Percentiles rank a stretch among this genome's conserved stretches.
Conservation (phyloP, 441 rosid species). For the Erodium trifolium region DNA sequence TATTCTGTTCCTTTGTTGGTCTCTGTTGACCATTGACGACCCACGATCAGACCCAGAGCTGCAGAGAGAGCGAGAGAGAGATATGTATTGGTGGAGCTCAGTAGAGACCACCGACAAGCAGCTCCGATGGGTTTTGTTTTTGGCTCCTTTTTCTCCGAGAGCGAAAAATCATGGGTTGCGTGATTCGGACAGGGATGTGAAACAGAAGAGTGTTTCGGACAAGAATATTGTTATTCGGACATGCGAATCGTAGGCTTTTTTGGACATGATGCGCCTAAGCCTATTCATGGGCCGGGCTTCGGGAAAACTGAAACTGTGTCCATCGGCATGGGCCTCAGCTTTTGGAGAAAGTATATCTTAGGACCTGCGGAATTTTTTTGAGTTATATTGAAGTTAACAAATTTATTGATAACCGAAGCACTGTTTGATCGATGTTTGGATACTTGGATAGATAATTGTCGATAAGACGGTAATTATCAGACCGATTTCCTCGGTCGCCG, state of each 20-base stretch:
- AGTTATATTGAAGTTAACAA: too few species aligned
- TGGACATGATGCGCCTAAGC: neutral
- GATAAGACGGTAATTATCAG: too few species aligned
- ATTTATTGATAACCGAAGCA: too few species aligned
- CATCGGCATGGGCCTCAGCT: neutral
- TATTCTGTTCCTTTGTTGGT: neutral
- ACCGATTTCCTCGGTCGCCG: too few species aligned
- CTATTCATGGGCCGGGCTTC: neutral
- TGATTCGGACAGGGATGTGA: neutral
- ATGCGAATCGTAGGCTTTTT: neutral
- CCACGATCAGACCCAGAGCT: conserved; percentile 5
- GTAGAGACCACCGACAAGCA: neutral
- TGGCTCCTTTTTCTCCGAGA: neutral
- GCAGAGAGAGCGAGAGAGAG: neutral
- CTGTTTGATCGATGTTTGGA: too few species aligned
- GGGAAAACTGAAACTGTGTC: neutral
- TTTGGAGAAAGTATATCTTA: too few species aligned
- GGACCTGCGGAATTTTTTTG: too few species aligned
- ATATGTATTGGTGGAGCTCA: neutral
- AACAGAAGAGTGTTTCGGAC: neutral
- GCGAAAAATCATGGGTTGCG: neutral
- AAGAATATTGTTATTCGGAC: neutral
- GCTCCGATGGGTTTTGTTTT: neutral
- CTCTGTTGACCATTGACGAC: neutral
- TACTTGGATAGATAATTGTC: too few species aligned